Evolutionary conservation across 257 asterid species (phyloP), one percentile per base, ranked within the genome.

Genomic region (Forsythia suspensa): DNA sequence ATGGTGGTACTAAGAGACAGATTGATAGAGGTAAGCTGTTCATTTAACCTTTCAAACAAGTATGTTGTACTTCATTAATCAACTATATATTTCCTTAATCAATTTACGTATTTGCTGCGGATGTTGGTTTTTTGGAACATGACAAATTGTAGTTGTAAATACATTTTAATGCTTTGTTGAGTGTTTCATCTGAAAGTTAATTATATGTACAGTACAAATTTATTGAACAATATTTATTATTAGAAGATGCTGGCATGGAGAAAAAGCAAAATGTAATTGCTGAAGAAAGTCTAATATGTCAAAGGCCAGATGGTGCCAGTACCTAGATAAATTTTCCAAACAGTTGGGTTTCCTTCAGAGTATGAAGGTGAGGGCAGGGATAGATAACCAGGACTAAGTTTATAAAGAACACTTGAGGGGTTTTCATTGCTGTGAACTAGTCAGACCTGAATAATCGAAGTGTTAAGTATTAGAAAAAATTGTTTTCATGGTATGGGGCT

Each of bases 1-100:
- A 76, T 81, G 80, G 80, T 70, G 76, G 61, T 75, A 77, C 63
- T 48, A 81, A 61, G 74, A 71, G 81, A 81, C 80, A 81, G 63
- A 59, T 59, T 66, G 71, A 42, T 68, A 61, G 40, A 67, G 84
- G 84, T 81, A 76, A 75, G 72, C 79, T 80, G 71, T 71, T 73
- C 39, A 21, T 24, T 73, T 20, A 66, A 48, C 73, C 70, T 66
- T 37, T 73, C 13, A 36, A 65, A 70, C 65, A 40, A 59, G 55
- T 9, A 63, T 37, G 48, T 48, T 67, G 41, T 48, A 20, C 8
- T 57, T 43, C 68, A 20, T 72, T 63, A 38, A 48, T 73, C 18
- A 73, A 73, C 63, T 4, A 41, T 73, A 77, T 16, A 72, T 74
- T 65, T 34, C 48, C 13, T 73, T 66, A 43, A 67, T 1, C 67